Percentiles rank a stretch among this genome's conserved stretches.
Conservation (phyloP, 768 basidiomycete species). For the Floccularia luteovirens region DNA sequence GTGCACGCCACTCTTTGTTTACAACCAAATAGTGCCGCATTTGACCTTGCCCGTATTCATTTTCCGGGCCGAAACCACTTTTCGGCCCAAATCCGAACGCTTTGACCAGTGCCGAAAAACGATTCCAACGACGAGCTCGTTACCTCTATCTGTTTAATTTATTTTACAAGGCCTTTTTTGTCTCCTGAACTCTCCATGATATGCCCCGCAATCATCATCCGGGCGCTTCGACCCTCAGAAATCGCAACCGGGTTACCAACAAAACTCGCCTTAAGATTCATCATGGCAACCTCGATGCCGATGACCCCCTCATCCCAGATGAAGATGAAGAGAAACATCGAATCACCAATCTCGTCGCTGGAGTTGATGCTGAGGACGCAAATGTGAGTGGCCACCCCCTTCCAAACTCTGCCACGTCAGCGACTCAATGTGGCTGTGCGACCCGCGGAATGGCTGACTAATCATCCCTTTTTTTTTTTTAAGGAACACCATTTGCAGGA, state of each 20-base stretch:
- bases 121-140: conserved; percentile 38
- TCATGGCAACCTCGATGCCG: conserved; percentile 75
- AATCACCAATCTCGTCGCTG: conserved; percentile 68
- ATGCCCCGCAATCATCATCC: conserved; percentile 80
- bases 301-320: conserved; percentile 74
- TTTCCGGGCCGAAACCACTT: conserved; percentile 52
- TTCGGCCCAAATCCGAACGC: conserved; percentile 60
- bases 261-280: conserved; percentile 85
- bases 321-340: conserved; percentile 82
- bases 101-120: conserved; percentile 46
- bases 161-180: conserved; percentile 23
- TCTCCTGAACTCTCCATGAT: conserved; percentile 56
- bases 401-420: conserved; percentile 25
- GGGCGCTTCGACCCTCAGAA: conserved; percentile 73
- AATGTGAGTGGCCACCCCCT: conserved; percentile 59
- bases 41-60: conserved; percentile 26
- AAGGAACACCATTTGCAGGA: conserved; percentile 52
- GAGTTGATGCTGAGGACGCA: conserved; percentile 90
- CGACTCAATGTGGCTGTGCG: conserved; percentile 39
- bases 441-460: conserved; percentile 42
- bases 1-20: conserved; percentile 23
- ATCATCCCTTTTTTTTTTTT: conserved; percentile 18
- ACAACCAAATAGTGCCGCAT: conserved; percentile 27
- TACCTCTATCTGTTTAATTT: conserved; percentile 24
- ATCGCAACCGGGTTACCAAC: conserved; percentile 88